These are phyloP conservation scores for Fusarium sp. DNA, from an alignment of 2,329 filamentous ascomycete genomes.

Conservation along the genomic window DNA sequence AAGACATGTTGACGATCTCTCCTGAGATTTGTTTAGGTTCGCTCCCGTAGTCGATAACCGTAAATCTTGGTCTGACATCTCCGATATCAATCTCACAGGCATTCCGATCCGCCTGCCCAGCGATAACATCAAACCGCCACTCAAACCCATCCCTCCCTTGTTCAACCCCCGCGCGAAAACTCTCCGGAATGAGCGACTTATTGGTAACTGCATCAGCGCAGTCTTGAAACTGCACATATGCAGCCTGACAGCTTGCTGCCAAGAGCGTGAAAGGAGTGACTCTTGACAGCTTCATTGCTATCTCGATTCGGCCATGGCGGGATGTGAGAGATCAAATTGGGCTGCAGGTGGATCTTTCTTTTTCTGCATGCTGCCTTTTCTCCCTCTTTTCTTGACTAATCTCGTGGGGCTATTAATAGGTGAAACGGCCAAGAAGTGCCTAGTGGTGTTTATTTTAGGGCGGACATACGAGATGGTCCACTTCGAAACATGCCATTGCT, in stretches of 20 bases:
- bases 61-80: not conserved
- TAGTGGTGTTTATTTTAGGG: not conserved
- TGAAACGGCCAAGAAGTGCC: not conserved
- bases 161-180: constrained; percentile 2
- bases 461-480: not conserved
- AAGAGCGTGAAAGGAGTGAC: not conserved
- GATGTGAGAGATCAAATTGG: constrained; percentile 23
- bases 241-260: constrained; percentile 2
- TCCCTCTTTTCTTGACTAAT: constrained; percentile 1
- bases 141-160: not conserved
- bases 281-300: constrained; percentile 20
- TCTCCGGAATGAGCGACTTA: constrained; percentile 6
- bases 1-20: constrained; percentile 13
- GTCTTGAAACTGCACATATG: constrained; percentile 23
- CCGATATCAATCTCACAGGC: not conserved
- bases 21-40: not conserved
- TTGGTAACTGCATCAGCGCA: not conserved
- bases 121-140: not conserved
- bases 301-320: constrained; percentile 5
- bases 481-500: not conserved
- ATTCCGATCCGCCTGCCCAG: not conserved
- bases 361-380: not conserved
- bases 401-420: constrained; percentile 4
- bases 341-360: constrained; percentile 5
- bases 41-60: not conserved